phyloP scores from a whole-genome alignment of 75 land plant species.

The Picea glauca region DNA sequence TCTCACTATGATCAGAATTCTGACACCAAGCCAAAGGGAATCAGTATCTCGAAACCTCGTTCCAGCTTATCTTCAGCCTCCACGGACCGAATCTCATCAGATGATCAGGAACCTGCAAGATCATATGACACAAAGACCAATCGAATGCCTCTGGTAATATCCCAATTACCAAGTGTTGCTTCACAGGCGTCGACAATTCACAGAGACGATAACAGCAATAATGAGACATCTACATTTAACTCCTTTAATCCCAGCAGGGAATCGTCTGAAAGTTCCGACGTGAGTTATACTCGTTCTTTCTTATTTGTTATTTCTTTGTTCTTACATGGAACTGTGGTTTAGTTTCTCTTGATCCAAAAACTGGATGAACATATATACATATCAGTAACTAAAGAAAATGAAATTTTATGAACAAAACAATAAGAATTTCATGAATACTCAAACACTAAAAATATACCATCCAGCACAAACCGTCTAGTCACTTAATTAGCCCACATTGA shows the following conservation, averaged over 20 bases:
- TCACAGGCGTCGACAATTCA: background rate
- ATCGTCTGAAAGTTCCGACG: background rate
- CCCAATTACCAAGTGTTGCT: background rate
- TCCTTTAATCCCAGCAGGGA: background rate
- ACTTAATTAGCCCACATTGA: no score
- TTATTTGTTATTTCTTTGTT: no score
- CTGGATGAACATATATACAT: no score
- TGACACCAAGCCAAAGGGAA: background rate
- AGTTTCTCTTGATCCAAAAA: no score
- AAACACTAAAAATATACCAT: no score
- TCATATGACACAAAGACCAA: background rate
- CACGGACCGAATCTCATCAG: constrained; percentile 1
- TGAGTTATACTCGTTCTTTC: background rate
- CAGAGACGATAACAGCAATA: background rate
- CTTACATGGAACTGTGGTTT: no score
- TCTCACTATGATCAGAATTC: no score
- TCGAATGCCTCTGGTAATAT: background rate
- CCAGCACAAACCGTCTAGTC: no score
- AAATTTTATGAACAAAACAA: no score
- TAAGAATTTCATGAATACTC: no score
- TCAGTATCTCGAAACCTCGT: background rate
- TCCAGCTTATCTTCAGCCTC: background rate
- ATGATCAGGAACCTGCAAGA: background rate
- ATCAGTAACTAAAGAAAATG: no score
- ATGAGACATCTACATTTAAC: background rate